Base-by-base conservation (phyloP, 2,329 filamentous ascomycete genomes). In the Fonsecaea erecta region DNA sequence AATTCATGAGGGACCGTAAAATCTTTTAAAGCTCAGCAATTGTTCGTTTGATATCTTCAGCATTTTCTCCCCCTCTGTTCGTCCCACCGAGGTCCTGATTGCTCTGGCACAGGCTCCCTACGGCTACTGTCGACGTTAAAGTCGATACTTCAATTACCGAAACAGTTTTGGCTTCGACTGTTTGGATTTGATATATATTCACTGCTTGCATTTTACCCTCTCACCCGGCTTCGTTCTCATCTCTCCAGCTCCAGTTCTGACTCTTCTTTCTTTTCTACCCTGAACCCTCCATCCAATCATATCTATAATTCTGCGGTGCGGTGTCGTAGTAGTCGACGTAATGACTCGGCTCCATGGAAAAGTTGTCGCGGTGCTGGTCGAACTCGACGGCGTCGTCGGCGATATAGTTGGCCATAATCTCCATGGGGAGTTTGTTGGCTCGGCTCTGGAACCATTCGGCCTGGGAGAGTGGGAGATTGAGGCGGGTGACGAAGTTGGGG, bases 311-410 rank as follows among this genome's bases (percentile, higher is more conserved):
- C 34, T 61, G 58, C 12, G 58, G 58, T n/a, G 58, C 58, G 5
- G 40, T 40, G 11, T 61, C 58, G 24, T 61, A 61, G 48, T 61
- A 61, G n/a, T 61, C 58, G 11, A 54, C 26, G 18, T 61, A 61
- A 16, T 61, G 58, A 24, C n/a, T 53, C 16, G 58, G 58, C 21
- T 61, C 58, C 58, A 61, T 61, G 32, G 30, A 37, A 26, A 61
- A 61, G 58, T 61, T 53, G 58, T 61, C 58, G 46, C 58, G 58
- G 53, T 61, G 58, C 34, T 61, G 58, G 48, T 61, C 58, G 37
- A 61, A 54, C 58, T 61, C 58, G 34, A 61, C 58, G 9, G 58
- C 58, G 14, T 53, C 58, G 21, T 61, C 58, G 14, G 46, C 53
- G 58, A 61, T 61, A 34, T 61, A 61, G 48, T 61, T 30, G 6